Percentiles rank a stretch among this genome's conserved stretches.
These are phyloP conservation scores for Zygosaccharomyces kombuchaensis DNA, from an alignment of 805 yeast genomes.

Conservation along the genomic window DNA sequence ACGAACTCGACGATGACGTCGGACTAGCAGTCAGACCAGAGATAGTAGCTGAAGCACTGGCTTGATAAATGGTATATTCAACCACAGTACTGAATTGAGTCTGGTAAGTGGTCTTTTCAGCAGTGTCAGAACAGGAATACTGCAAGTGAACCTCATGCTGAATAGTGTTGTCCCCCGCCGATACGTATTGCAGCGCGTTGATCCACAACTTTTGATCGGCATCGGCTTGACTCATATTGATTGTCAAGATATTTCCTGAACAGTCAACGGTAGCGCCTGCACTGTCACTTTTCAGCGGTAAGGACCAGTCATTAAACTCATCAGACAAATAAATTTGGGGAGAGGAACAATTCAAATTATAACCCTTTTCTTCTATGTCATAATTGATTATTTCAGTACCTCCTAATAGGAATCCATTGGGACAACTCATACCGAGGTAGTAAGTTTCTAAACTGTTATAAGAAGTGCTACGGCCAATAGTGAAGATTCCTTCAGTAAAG, in stretches of 20 bases:
- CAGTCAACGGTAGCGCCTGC: slow-evolving; percentile 23
- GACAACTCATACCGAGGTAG: slow-evolving; percentile 35
- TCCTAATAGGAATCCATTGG: slow-evolving; percentile 26
- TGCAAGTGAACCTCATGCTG: slow-evolving; percentile 20
- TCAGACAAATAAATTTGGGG: slow-evolving; percentile 24
- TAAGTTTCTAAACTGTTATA: slow-evolving; percentile 33
- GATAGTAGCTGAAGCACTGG: slow-evolving; percentile 17
- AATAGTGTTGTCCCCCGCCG: slow-evolving; percentile 19
- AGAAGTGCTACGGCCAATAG: slow-evolving; percentile 33
- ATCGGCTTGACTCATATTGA: slow-evolving; percentile 21
- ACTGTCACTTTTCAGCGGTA: slow-evolving; percentile 24
- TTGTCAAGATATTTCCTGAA: slow-evolving; percentile 19
- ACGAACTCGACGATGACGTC: slow-evolving; percentile 2
- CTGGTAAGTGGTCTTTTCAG: slow-evolving; percentile 22
- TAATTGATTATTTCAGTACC: slow-evolving; percentile 29
- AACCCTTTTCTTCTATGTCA: slow-evolving; percentile 33
- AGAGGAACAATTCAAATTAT: slow-evolving; percentile 35
- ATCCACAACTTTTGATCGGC: slow-evolving; percentile 32
- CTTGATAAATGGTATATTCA: slow-evolving; percentile 16
- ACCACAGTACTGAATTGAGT: slow-evolving; percentile 14
- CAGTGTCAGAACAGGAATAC: slow-evolving; percentile 30
- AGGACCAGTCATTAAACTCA: slow-evolving; percentile 35
- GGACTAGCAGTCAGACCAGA: slow-evolving; percentile 6
- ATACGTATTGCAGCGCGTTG: slow-evolving; percentile 32
- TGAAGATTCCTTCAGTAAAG: slow-evolving; percentile 18